These are phyloP conservation scores for Aurantiochytrium sp. DNA, from an alignment of 108 stramenopile genomes.

Conservation along the genomic window DNA sequence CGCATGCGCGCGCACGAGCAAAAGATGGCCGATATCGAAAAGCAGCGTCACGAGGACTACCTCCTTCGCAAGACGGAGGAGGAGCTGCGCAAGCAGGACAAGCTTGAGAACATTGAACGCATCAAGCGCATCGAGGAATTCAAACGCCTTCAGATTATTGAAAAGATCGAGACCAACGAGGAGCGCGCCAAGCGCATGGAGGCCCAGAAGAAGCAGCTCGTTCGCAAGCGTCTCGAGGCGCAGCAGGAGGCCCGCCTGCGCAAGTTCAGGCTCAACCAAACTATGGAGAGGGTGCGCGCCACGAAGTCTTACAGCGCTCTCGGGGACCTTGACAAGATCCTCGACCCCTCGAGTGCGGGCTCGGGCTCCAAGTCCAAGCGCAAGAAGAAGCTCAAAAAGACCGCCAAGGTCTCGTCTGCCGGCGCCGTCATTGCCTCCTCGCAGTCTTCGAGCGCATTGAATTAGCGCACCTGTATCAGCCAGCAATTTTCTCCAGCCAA, in stretches of 20 bases:
- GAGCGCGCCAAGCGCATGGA: constrained; percentile 53
- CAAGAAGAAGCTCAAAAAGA: background rate
- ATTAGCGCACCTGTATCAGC: too few relatives aligned
- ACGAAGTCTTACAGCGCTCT: constrained; percentile 6
- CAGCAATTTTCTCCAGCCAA: too few relatives aligned
- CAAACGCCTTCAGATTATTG: constrained; percentile 59
- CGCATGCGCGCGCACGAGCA: background rate
- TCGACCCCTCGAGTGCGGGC: background rate
- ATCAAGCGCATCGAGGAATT: constrained; percentile 65
- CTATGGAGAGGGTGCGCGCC: background rate
- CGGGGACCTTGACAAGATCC: background rate
- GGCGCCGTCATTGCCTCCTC: background rate
- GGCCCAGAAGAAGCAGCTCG: constrained; percentile 44
- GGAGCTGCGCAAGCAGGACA: constrained; percentile 58
- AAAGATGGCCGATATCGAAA: constrained; percentile 32
- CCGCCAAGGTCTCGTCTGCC: background rate
- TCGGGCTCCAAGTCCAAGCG: background rate
- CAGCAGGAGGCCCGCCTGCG: constrained; percentile 9
- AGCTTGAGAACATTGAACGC: constrained; percentile 66
- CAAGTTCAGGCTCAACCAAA: constrained; percentile 12
- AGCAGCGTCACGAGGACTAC: constrained; percentile 29
- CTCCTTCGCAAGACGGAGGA: constrained; percentile 42
- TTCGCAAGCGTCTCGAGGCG: constrained; percentile 48
- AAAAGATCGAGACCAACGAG: constrained; percentile 60
- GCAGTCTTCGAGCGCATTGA: too few relatives aligned